Conservation (phyloP, 176 grass and related monocot species). For the Zea luxurians region DNA sequence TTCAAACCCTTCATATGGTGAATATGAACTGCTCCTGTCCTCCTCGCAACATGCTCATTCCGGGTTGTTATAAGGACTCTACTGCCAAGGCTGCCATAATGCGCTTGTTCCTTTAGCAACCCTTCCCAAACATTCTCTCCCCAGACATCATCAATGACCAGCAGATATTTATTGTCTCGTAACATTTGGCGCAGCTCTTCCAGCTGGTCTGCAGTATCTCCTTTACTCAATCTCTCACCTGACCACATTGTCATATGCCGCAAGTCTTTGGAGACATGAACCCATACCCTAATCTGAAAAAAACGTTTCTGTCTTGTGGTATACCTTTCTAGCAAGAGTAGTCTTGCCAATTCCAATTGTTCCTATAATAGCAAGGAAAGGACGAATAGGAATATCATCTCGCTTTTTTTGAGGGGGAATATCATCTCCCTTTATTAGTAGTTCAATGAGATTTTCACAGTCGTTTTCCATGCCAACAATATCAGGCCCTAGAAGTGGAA, state of each 20-base stretch:
- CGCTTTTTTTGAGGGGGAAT: background rate
- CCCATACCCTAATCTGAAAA: slow-evolving; percentile 43
- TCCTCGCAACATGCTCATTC: slow-evolving; percentile 41
- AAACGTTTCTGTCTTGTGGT: slow-evolving; percentile 14
- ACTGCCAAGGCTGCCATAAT: slow-evolving; percentile 38
- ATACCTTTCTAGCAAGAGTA: slow-evolving; percentile 50
- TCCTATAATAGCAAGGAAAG: slow-evolving; percentile 44
- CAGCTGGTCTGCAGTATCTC: slow-evolving; percentile 14
- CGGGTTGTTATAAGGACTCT: slow-evolving; percentile 54
- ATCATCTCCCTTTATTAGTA: slow-evolving; percentile 34
- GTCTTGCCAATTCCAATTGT: slow-evolving; percentile 53
- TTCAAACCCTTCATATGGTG: slow-evolving; percentile 43
- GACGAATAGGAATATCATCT: slow-evolving; percentile 9
- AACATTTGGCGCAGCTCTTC: slow-evolving; percentile 11
- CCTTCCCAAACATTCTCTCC: slow-evolving; percentile 45
- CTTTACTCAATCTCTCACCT: slow-evolving; percentile 24
- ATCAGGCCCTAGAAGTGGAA: slow-evolving; percentile 37
- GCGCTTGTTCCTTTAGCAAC: slow-evolving; percentile 32
- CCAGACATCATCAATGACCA: slow-evolving; percentile 64
- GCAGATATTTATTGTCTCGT: slow-evolving; percentile 42
- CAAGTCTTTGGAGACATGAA: slow-evolving; percentile 45
- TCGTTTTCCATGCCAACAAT: slow-evolving; percentile 41
- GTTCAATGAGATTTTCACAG: slow-evolving; percentile 26
- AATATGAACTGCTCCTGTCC: slow-evolving; percentile 33
- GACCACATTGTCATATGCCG: slow-evolving; percentile 40